Base-by-base conservation (phyloP, 2,329 filamentous ascomycete genomes). In the Penicillium brasilianum region DNA sequence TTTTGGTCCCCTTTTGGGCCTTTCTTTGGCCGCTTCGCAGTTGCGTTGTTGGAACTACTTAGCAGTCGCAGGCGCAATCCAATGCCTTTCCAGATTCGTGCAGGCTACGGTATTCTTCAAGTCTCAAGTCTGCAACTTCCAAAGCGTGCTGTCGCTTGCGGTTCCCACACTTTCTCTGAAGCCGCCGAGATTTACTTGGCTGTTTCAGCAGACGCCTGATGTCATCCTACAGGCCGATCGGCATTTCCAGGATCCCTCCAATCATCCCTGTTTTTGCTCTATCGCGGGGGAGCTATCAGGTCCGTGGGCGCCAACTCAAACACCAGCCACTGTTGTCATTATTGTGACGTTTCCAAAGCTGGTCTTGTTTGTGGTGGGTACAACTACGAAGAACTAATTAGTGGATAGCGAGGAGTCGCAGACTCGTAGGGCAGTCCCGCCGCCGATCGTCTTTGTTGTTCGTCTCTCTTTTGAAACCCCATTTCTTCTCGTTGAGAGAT, bases 171-270 rank as follows among this genome's bases (percentile, higher is more conserved):
- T 64, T 48, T 62, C 60, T 59, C 51, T 62, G 51, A 62, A 64
- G 64, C 64, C 63, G 58, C 62, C 49, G 55, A 49, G 43, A 56
- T 52, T 61, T 58, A 51, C 61, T 63, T 61, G 50, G 61, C 41
- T 59, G 73, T 76, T 75, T 74, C 72, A 74, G 65, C 58, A 71
- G 64, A 71, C 74, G 74, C 74, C 65, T 75, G 74, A 76, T 76
- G 72, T 76, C 73, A 76, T 74, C 65, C 55, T 55, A 58, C 56
- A 59, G 46, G 25, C 48, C 60, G 70, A 71, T 71, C 71, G 65
- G 66, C 64, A 58, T 55, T 58, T 62, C 66, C 66, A 62, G 59
- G 62, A 63, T 70, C 57, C 65, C 69, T 71, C 69, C 67, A 73
- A 72, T 69, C 60, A 70, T 63, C 63, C 65, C 66, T 64, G 60